phyloP scores from a whole-genome alignment of 139 green algal species.

The Chlorella ohadii region DNA sequence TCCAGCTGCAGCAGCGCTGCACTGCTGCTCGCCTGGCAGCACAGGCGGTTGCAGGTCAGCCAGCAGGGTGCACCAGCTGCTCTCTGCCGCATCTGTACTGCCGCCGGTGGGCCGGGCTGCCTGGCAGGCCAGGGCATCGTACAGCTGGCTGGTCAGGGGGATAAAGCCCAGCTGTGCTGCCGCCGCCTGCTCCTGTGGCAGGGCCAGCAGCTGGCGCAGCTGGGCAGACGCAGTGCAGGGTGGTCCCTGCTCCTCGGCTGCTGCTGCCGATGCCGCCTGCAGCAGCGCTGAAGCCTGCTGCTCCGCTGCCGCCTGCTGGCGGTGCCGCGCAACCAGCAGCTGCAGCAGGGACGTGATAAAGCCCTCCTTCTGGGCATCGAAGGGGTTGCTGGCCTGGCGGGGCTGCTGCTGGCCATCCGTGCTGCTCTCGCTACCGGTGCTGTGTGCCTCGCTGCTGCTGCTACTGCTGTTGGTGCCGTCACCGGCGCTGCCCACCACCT shows the following conservation, averaged over 20 bases:
- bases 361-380: slow-evolving; percentile 74
- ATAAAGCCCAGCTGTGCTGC: slow-evolving; percentile 15
- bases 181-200: slow-evolving; percentile 13
- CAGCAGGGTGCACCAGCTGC: slow-evolving; percentile 4
- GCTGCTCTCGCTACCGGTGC: neutral
- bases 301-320: neutral
- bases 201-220: slow-evolving; percentile 17
- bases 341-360: slow-evolving; percentile 62
- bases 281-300: neutral
- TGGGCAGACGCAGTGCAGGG: neutral
- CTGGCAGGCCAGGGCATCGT: neutral
- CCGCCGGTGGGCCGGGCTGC: neutral
- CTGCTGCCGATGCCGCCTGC: neutral
- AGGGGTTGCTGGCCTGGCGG: slow-evolving; percentile 27
- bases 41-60: neutral
- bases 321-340: slow-evolving; percentile 48
- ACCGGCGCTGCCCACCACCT: slow-evolving; percentile 41
- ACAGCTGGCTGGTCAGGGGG: slow-evolving; percentile 6
- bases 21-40: neutral
- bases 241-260: neutral
- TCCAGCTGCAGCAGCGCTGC: neutral
- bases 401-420: neutral
- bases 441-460: neutral
- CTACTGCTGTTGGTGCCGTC: neutral
- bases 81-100: neutral